phyloP scores from a whole-genome alignment of 768 basidiomycete genomes.

The Kwoniella sp. region DNA sequence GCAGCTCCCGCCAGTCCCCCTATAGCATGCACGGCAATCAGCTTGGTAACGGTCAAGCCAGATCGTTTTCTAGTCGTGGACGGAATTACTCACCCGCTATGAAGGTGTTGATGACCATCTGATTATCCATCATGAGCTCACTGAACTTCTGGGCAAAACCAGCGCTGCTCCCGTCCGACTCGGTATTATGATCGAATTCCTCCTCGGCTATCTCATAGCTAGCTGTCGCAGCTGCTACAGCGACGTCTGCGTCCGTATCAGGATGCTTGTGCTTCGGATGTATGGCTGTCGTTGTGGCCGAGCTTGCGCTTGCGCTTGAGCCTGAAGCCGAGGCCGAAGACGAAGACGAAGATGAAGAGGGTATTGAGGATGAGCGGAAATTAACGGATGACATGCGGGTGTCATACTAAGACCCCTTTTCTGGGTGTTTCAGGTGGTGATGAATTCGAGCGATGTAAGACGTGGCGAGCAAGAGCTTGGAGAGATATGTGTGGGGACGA shows the following conservation, averaged over 20 bases:
- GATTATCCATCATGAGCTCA: conserved; percentile 45
- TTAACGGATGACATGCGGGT: conserved; percentile 16
- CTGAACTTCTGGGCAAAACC: conserved; percentile 21
- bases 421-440: not conserved
- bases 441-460: not conserved
- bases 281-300: not conserved
- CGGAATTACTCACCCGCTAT: conserved; percentile 40
- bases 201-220: conserved; percentile 20
- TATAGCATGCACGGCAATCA: conserved; percentile 10
- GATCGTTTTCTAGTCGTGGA: not conserved
- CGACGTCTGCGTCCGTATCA: conserved; percentile 20
- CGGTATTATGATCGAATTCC: conserved; percentile 17
- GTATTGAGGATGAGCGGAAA: not conserved
- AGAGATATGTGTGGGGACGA: not conserved
- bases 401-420: conserved; percentile 12
- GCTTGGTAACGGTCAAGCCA: not conserved
- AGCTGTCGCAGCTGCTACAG: conserved; percentile 9
- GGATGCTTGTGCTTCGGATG: conserved; percentile 1
- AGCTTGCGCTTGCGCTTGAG: not conserved
- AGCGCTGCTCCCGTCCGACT: conserved; percentile 1
- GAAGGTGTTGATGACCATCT: conserved; percentile 51
- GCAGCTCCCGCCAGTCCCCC: conserved; percentile 61
- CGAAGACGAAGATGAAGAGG: not conserved
- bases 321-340: not conserved
- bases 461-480: not conserved